Base-by-base conservation (phyloP, 306 rosid genomes). In the Crataegus laevigata region DNA sequence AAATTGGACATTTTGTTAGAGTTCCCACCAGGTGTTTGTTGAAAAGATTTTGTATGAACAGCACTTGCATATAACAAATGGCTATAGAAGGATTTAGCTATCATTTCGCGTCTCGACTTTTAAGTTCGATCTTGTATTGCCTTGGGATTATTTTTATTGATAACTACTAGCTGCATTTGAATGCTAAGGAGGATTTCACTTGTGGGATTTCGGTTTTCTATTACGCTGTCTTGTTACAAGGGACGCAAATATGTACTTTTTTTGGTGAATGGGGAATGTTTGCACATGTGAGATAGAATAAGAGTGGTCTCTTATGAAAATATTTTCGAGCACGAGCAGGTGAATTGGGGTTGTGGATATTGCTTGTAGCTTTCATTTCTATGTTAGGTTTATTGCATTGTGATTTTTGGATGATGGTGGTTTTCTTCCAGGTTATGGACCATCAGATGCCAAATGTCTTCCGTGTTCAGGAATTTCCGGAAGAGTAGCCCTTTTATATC, bases 391-490 rank as follows among this genome's bases (percentile, higher is more conserved):
- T 61, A 42, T 54, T 26, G 74, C 25, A 18, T 14, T 66, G 29
- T 68, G 59, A 17, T 69, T 74, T 68, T 54, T 72, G 71, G 71
- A 45, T 79, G 82, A 50, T 80, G n/a, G 18, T 77, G 74, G 79
- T 76, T 78, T 75, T 73, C 21, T 82, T 68, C 63, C 80, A 89
- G 97, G 92, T 58, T 85, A 76, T 85, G 88, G 88, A 82, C 84
- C 87, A 72, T 79, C 89, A 72, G 92, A 91, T 66, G 82, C 83
- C 60, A 81, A 81, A 77, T 86, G 85, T 78, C 86, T 91, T n/a
- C 89, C 90, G 1, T 80, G 87, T 71, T 88, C 85, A 3, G 93
- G 90, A 75, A 88, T 88, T 75, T 82, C 86, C 60, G 85, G 88
- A 83, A 87, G 88, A 82, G 77, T 85, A 34, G 61, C 88, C 74